These are phyloP conservation scores for Dictyostelium firmibasis DNA, from an alignment of 78 protist species.

Conservation along the genomic window DNA sequence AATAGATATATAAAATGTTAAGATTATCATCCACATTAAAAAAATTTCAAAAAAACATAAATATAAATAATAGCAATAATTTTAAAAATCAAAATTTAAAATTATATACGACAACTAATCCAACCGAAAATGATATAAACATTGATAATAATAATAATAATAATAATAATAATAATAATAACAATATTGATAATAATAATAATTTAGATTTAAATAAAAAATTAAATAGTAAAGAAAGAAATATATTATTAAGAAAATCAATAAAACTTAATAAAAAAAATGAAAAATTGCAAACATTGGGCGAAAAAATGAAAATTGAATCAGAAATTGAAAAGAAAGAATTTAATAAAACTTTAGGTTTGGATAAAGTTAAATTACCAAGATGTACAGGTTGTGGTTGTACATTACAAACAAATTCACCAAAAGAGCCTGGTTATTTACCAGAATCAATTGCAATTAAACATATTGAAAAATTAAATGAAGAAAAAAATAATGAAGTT, in stretches of 20 bases:
- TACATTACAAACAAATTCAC: constrained; percentile 15
- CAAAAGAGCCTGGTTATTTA: constrained; percentile 55
- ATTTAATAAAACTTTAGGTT: background rate
- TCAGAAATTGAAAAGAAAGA: background rate
- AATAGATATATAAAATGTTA: too few species aligned
- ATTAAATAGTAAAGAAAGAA: constrained; percentile 35
- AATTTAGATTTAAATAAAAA: background rate
- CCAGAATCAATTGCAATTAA: constrained; percentile 57
- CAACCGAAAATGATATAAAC: background rate
- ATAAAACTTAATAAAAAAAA: background rate
- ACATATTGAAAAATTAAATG: background rate
- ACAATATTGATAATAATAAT: background rate
- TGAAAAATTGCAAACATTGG: background rate
- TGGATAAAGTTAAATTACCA: background rate
- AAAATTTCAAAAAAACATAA: background rate
- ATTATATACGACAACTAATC: background rate
- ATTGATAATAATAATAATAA: background rate
- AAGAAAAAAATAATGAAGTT: background rate
- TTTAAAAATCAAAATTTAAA: background rate
- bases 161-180: background rate
- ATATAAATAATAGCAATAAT: background rate
- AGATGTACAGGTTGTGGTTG: constrained; percentile 78
- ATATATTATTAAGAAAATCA: constrained; percentile 6
- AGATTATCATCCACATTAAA: background rate
- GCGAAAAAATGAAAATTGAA: background rate